Base-by-base conservation (phyloP, 2,329 filamentous ascomycete genomes). In the Aspergillus neotritici region DNA sequence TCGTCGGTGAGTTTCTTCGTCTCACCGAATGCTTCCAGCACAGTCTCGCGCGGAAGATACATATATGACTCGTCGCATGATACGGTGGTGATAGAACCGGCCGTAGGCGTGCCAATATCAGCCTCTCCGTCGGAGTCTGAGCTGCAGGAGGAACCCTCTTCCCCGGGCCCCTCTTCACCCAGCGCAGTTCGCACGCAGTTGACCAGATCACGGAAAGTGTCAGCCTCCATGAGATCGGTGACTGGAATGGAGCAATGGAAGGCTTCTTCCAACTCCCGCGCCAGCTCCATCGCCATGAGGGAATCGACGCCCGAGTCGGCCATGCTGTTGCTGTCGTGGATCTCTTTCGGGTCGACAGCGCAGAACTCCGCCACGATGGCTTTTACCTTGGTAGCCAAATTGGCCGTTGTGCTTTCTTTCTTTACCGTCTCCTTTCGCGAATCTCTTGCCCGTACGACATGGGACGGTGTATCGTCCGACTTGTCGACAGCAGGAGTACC, bases 201-300 rank as follows among this genome's bases (percentile, higher is more conserved):
- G 4, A 64, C 52, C n/a, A 68, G 47, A 34, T 59, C 51, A 7
- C 42, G 47, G 39, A 67, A 53, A n/a, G 58, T 56, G 4, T 56
- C 58, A 9, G 63, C 51, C 7, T 62, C 54, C 42, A 66, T 54
- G 3, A 63, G 39, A 17, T 64, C 52, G 1, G 51, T 52, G 6
- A 46, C 46, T 4, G 52, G 37, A 4, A 70, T 40, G 0, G 55
- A 60, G 38, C 57, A 59, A 4, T 63, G 58, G 45, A 76, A 72
- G 0, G 50, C 49, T 1, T 43, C 40, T 35, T 73, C 66, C 3
- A 74, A 48, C 40, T 76, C 73, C 2, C 61, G 60, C 0, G 57
- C 63, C 37, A 76, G 48, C 50, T 77, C 73, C 68, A 74, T 75
- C 0, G 63, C 69, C 65, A 74, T 70, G 0, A 77, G 59, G 0